A percentile compares a stretch with the other conserved stretches of the same genome.
These are phyloP conservation scores for Saitozyma podzolica DNA, from an alignment of 768 basidiomycete species.

Conservation along the genomic window DNA sequence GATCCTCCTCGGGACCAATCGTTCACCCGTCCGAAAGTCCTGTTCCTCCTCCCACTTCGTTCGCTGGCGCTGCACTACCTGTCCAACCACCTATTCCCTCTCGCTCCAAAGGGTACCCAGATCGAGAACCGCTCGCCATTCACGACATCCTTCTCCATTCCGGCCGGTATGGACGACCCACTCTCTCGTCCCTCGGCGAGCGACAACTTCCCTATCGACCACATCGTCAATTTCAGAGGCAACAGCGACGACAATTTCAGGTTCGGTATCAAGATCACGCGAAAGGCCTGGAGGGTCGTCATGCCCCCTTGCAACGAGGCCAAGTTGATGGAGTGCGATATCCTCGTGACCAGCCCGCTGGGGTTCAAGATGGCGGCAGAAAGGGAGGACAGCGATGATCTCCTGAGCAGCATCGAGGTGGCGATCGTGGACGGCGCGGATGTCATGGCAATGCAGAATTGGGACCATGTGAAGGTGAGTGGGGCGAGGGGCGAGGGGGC, in stretches of 20 bases:
- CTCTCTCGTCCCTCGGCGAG: slow-evolving; percentile 59
- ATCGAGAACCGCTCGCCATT: slow-evolving; percentile 87
- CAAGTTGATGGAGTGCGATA: slow-evolving; percentile 84
- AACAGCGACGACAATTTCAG: slow-evolving; percentile 95
- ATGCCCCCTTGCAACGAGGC: slow-evolving; percentile 50
- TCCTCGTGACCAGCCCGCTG: slow-evolving; percentile 89
- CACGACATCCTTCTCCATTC: slow-evolving; percentile 75
- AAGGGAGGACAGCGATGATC: slow-evolving; percentile 90
- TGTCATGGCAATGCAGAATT: slow-evolving; percentile 95
- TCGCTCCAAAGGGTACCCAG: slow-evolving; percentile 68
- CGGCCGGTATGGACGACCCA: slow-evolving; percentile 69
- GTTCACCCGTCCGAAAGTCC: slow-evolving; percentile 91
- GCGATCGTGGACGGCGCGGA: slow-evolving; percentile 90
- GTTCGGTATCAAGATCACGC: slow-evolving; percentile 86
- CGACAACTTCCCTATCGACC: slow-evolving; percentile 77
- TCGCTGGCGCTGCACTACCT: slow-evolving; percentile 83
- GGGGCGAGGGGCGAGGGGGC: no score
- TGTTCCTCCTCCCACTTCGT: slow-evolving; percentile 90
- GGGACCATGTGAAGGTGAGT: slow-evolving; percentile 91
- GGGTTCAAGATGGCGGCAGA: slow-evolving; percentile 88
- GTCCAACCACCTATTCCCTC: slow-evolving; percentile 71
- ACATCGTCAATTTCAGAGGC: slow-evolving; percentile 91
- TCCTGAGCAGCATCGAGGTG: slow-evolving; percentile 89
- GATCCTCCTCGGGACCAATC: slow-evolving; percentile 83
- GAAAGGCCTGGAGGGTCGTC: slow-evolving; percentile 67